A percentile compares a stretch with the other conserved stretches of the same genome.
These are phyloP conservation scores for Tricholoma terreum DNA, from an alignment of 768 basidiomycete species.

Conservation along the genomic window DNA sequence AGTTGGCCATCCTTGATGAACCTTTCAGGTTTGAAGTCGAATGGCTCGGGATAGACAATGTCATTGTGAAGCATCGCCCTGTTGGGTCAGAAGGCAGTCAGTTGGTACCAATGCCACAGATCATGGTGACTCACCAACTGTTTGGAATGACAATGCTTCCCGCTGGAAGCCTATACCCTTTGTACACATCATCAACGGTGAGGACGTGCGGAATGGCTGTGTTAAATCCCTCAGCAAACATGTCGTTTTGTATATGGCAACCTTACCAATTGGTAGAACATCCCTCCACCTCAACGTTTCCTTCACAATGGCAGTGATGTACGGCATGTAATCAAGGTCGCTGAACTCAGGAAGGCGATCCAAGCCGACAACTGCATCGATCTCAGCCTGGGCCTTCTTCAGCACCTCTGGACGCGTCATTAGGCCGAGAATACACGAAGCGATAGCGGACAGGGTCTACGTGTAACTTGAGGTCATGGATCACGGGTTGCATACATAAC, in stretches of 20 bases:
- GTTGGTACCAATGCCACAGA: background rate
- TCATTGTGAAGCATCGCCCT: slow-evolving; percentile 17
- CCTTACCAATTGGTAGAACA: slow-evolving; percentile 22
- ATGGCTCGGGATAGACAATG: slow-evolving; percentile 14
- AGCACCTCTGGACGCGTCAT: slow-evolving; percentile 25
- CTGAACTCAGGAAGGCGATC: slow-evolving; percentile 28
- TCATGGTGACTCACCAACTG: slow-evolving; percentile 20
- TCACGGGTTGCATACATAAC: background rate
- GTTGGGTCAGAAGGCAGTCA: background rate
- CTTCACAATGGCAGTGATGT: slow-evolving; percentile 29
- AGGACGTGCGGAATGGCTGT: slow-evolving; percentile 30
- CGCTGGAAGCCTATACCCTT: slow-evolving; percentile 34
- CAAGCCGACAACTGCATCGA: slow-evolving; percentile 27
- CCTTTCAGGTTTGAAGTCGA: slow-evolving; percentile 18
- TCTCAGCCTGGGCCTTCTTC: slow-evolving; percentile 27
- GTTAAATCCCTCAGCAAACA: background rate
- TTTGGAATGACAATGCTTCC: slow-evolving; percentile 28
- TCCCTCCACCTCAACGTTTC: slow-evolving; percentile 31
- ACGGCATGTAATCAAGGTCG: slow-evolving; percentile 27
- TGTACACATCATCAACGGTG: slow-evolving; percentile 31
- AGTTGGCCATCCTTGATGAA: slow-evolving; percentile 18
- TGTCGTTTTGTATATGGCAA: background rate
- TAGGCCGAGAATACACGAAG: slow-evolving; percentile 27
- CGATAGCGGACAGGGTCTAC: slow-evolving; percentile 24
- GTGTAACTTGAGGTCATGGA: background rate